Evolutionary conservation across 2,329 filamentous ascomycete genomes (phyloP).

Genomic region (Orbilia quercus): DNA sequence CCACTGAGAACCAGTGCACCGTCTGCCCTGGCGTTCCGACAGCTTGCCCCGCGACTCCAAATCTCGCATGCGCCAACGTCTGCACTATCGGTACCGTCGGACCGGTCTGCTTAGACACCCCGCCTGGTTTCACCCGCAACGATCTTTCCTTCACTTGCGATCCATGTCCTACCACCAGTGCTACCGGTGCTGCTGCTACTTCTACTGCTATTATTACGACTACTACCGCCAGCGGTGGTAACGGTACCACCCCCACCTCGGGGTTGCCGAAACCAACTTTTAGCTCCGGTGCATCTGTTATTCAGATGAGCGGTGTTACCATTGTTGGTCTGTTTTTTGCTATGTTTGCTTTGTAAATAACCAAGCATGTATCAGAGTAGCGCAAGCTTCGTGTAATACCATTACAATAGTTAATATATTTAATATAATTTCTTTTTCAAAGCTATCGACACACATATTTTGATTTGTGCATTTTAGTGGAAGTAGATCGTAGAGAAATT

Average conservation of each 20-base stretch:
- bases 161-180: too few relatives aligned
- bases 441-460: too few relatives aligned
- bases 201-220: not conserved
- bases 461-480: too few relatives aligned
- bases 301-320: not conserved
- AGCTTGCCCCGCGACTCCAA: not conserved
- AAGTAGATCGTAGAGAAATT: too few relatives aligned
- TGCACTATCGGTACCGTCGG: not conserved
- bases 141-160: not conserved
- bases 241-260: not conserved
- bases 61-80: not conserved
- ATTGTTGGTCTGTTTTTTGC: not conserved
- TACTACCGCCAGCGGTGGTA: too few relatives aligned
- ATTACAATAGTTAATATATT: too few relatives aligned
- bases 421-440: too few relatives aligned
- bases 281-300: constrained; percentile 8
- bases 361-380: too few relatives aligned
- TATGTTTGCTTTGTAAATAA: constrained; percentile 6
- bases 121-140: not conserved
- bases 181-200: not conserved
- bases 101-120: too few relatives aligned
- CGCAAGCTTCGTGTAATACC: too few relatives aligned
- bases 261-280: constrained; percentile 5
- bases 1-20: not conserved
- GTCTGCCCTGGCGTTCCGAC: not conserved